A percentile compares a stretch with the other conserved stretches of the same genome.
Conservation (phyloP, 108 stramenopile species). For the Asterionellopsis glacialis region DNA sequence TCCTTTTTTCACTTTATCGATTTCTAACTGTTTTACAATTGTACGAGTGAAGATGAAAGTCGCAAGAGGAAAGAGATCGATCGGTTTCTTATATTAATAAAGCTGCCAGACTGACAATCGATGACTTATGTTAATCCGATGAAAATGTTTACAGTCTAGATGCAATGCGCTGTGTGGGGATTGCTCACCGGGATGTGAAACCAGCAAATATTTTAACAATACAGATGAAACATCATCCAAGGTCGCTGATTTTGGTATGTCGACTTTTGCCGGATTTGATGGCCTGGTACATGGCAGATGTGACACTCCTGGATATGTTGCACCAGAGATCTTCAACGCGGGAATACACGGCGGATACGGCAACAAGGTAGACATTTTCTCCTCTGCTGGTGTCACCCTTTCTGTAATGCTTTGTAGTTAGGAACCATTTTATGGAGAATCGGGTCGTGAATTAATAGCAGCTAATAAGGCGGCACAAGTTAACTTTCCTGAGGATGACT, state of each 20-base stretch:
- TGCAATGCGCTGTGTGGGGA: slow-evolving; percentile 62
- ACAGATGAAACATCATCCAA: slow-evolving; percentile 51
- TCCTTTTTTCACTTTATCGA: slow-evolving; percentile 4
- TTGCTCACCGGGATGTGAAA: slow-evolving; percentile 93
- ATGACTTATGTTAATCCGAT: slow-evolving; percentile 65
- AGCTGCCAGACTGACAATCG: slow-evolving; percentile 53
- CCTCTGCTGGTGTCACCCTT: slow-evolving; percentile 87
- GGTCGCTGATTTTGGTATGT: slow-evolving; percentile 93
- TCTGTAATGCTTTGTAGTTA: slow-evolving; percentile 92
- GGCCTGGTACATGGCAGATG: slow-evolving; percentile 81
- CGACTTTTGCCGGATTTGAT: slow-evolving; percentile 80
- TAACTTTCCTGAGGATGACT: slow-evolving; percentile 74
- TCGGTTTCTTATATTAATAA: slow-evolving; percentile 61
- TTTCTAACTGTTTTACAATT: slow-evolving; percentile 34
- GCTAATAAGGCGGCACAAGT: slow-evolving; percentile 66
- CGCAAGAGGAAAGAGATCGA: slow-evolving; percentile 44
- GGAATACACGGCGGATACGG: slow-evolving; percentile 78
- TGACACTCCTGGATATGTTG: slow-evolving; percentile 89
- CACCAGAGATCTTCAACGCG: slow-evolving; percentile 85
- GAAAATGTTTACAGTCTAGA: slow-evolving; percentile 36
- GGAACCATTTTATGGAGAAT: slow-evolving; percentile 91
- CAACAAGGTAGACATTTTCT: slow-evolving; percentile 91
- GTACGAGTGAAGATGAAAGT: slow-evolving; percentile 56
- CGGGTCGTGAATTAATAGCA: slow-evolving; percentile 70
- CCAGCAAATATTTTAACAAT: slow-evolving; percentile 82